Conservation (phyloP, 2,329 filamentous ascomycete genomes). For the Erysiphe pulchra region DNA sequence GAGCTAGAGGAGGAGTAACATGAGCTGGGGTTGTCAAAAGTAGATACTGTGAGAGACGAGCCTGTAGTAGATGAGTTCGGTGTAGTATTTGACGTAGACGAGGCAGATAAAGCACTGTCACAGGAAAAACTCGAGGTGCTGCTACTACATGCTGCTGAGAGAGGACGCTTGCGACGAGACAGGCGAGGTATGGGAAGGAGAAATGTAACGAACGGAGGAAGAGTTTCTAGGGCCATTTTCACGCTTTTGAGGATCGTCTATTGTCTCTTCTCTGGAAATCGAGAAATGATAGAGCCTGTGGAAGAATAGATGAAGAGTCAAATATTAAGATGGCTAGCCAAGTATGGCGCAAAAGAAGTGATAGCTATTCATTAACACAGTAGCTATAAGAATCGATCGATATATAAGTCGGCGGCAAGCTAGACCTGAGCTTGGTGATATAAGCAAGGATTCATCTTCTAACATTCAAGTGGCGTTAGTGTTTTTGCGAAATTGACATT, state of each 20-base stretch:
- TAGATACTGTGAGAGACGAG: constrained; percentile 13
- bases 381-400: too few species aligned
- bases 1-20: constrained; percentile 1
- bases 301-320: too few species aligned
- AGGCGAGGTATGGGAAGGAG: constrained; percentile 25
- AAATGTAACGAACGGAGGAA: constrained; percentile 21
- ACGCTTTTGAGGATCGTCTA: background rate
- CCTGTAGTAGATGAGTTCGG: constrained; percentile 2
- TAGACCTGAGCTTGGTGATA: too few species aligned
- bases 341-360: too few species aligned
- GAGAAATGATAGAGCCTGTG: too few species aligned
- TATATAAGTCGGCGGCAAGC: too few species aligned
- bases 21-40: constrained; percentile 3
- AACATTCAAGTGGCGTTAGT: too few species aligned
- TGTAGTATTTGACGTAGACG: constrained; percentile 5
- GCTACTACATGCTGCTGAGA: constrained; percentile 7
- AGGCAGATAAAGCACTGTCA: background rate
- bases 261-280: too few species aligned
- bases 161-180: constrained; percentile 17
- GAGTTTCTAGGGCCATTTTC: constrained; percentile 5
- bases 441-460: too few species aligned
- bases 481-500: too few species aligned
- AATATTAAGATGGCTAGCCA: too few species aligned
- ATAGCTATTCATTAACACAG: too few species aligned
- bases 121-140: background rate